Evolutionary conservation across 2,329 filamentous ascomycete genomes (phyloP).

Genomic region (Botrytis galanthina): DNA sequence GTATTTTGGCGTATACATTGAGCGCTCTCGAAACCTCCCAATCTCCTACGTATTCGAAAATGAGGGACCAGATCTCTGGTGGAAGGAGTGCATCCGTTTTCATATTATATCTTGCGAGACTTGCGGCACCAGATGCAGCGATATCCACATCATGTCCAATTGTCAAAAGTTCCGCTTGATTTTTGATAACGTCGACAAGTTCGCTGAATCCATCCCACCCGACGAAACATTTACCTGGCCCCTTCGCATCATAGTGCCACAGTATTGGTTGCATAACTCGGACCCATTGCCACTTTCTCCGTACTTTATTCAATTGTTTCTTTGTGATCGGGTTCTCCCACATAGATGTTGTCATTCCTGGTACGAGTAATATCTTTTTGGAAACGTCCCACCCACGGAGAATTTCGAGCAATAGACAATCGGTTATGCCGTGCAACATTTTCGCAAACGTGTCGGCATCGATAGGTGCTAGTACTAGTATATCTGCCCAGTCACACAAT

Average conservation of each 20-base stretch:
- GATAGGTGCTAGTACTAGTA: constrained; percentile 80
- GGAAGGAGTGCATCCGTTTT: constrained; percentile 56
- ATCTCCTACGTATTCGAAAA: constrained; percentile 79
- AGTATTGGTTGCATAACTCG: constrained; percentile 76
- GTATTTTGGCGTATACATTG: constrained; percentile 74
- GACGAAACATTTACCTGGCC: constrained; percentile 51
- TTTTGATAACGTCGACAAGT: constrained; percentile 71
- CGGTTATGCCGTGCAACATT: constrained; percentile 82
- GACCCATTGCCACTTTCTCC: constrained; percentile 83
- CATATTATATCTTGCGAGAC: constrained; percentile 45
- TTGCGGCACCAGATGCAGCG: constrained; percentile 39
- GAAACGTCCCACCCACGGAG: constrained; percentile 82
- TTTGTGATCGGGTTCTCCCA: constrained; percentile 90
- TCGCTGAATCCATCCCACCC: constrained; percentile 67
- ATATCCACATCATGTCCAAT: constrained; percentile 65
- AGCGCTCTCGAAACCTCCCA: constrained; percentile 87
- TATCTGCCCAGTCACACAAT: constrained; percentile 81
- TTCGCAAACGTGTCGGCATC: constrained; percentile 81
- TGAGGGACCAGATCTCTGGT: constrained; percentile 84
- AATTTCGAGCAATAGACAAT: constrained; percentile 76
- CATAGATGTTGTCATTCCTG: constrained; percentile 84
- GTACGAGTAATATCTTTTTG: constrained; percentile 81
- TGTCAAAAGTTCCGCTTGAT: constrained; percentile 72
- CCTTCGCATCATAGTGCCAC: constrained; percentile 70
- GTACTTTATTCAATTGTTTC: constrained; percentile 80